Base-by-base conservation (phyloP, 345 rosid genomes). In the Sisymbrium altissimum region DNA sequence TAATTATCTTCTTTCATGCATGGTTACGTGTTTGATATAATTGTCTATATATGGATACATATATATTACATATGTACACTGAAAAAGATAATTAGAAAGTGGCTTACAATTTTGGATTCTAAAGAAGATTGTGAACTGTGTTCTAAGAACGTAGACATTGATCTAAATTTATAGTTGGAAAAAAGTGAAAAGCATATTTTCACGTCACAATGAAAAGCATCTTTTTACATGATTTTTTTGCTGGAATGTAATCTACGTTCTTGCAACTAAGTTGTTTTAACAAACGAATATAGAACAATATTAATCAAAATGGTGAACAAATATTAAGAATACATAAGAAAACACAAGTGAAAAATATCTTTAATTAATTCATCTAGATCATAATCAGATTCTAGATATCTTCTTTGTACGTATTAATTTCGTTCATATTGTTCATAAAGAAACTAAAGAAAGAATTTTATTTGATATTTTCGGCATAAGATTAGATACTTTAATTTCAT, bases 71-170 rank as follows among this genome's bases (percentile, higher is more conserved):
- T 56, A 48, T 25, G 38, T 4, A 58, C 10, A 29, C 52, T n/a
- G 9, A 15, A 11, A 55, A 53, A 38, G 9, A 15, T n/a, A n/a
- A 49, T n/a, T 67, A 38, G 71, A 57, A 32, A 33, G 27, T 35
- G 63, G 59, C 70, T 63, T 36, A 76, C 70, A 35, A 27, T 76
- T 68, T 35, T 69, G 39, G 49, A 62, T 69, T 76, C 50, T 62
- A 17, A 33, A 53, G 59, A 68, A 33, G 36, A 54, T 27, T 63
- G 66, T 63, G 75, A 62, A 62, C 35, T 69, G 66, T 63, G 75
- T 44, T 39, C 29, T 63, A 55, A 40, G 75, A 70, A 70, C 27
- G 44, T 43, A 55, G 53, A 63, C 50, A 38, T 21, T 43, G 69
- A 41, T 30, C 15, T 12, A 48, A 21, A 68, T 76, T 62, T 76